Conservation (phyloP, 306 rosid species). For the Vicia sativa region DNA sequence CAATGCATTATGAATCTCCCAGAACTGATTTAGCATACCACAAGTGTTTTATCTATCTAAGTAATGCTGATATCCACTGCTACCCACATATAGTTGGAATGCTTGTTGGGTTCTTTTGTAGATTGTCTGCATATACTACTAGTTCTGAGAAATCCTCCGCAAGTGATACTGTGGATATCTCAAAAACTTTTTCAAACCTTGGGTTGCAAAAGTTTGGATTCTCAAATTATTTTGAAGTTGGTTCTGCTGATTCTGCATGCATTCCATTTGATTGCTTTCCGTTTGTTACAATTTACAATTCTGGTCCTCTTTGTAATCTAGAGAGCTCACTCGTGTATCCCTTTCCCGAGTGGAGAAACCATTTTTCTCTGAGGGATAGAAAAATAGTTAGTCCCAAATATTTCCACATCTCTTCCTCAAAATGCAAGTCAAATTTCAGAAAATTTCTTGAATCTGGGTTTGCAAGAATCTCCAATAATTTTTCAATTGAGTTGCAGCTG, state of each 20-base stretch:
- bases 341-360: slow-evolving; percentile 75
- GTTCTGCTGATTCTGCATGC: slow-evolving; percentile 63
- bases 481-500: slow-evolving; percentile 57
- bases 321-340: slow-evolving; percentile 60
- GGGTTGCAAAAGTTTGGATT: slow-evolving; percentile 74
- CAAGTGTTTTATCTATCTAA: slow-evolving; percentile 49
- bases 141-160: slow-evolving; percentile 36
- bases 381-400: slow-evolving; percentile 45
- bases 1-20: slow-evolving; percentile 57
- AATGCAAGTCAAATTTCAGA: slow-evolving; percentile 40
- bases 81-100: slow-evolving; percentile 63
- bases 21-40: slow-evolving; percentile 42
- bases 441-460: slow-evolving; percentile 43
- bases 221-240: slow-evolving; percentile 76
- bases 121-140: slow-evolving; percentile 49
- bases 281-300: slow-evolving; percentile 64
- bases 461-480: slow-evolving; percentile 39
- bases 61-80: slow-evolving; percentile 76
- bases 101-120: slow-evolving; percentile 61
- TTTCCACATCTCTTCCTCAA: slow-evolving; percentile 43
- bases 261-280: slow-evolving; percentile 82
- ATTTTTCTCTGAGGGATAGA: slow-evolving; percentile 55
- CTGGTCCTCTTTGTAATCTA: slow-evolving; percentile 63
- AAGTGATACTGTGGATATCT: slow-evolving; percentile 39
- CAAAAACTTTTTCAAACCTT: slow-evolving; percentile 40